Evolutionary conservation across 805 yeast species (phyloP).

Genomic region (Yamadazyma phyllophila): DNA sequence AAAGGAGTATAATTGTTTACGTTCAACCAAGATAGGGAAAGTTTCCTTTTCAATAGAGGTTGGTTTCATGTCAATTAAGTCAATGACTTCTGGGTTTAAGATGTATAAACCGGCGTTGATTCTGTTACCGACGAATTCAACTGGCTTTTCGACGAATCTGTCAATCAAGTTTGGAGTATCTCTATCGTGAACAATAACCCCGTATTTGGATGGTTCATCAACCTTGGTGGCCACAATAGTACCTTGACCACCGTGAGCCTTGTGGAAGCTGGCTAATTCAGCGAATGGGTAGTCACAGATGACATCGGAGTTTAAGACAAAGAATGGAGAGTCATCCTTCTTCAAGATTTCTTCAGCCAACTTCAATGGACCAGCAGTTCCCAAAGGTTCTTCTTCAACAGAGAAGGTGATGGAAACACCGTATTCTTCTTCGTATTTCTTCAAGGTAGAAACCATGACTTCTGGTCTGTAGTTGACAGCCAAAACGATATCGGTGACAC

Average conservation of each 20-base stretch:
- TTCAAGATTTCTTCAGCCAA: slow-evolving; percentile 91
- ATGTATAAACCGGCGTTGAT: slow-evolving; percentile 99
- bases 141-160: slow-evolving; percentile 99
- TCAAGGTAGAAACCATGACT: slow-evolving; percentile 93
- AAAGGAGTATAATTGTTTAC: slow-evolving; percentile 85
- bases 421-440: slow-evolving; percentile 91
- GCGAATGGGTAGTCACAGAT: slow-evolving; percentile 97
- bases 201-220: slow-evolving; percentile 98
- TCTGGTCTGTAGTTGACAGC: slow-evolving; percentile 99
- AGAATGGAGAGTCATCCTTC: slow-evolving; percentile 95
- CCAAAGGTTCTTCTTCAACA: slow-evolving; percentile 98
- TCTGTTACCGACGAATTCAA: slow-evolving; percentile 99
- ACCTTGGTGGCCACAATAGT: slow-evolving; percentile 99
- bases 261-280: slow-evolving; percentile 90
- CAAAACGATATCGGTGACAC: slow-evolving; percentile 96
- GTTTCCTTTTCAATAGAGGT: slow-evolving; percentile 99
- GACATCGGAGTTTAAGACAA: slow-evolving; percentile 96
- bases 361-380: slow-evolving; percentile 98
- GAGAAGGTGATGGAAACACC: slow-evolving; percentile 95
- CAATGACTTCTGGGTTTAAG: slow-evolving; percentile 95
- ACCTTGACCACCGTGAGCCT: slow-evolving; percentile 94
- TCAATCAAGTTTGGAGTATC: slow-evolving; percentile 93
- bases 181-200: slow-evolving; percentile 98
- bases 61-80: slow-evolving; percentile 95
- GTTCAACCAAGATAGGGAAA: slow-evolving; percentile 92